A percentile compares a stretch with the other conserved stretches of the same genome.
These are phyloP conservation scores for Plectosphaerella cucumerina DNA, from an alignment of 2,329 filamentous ascomycete species.

Conservation along the genomic window DNA sequence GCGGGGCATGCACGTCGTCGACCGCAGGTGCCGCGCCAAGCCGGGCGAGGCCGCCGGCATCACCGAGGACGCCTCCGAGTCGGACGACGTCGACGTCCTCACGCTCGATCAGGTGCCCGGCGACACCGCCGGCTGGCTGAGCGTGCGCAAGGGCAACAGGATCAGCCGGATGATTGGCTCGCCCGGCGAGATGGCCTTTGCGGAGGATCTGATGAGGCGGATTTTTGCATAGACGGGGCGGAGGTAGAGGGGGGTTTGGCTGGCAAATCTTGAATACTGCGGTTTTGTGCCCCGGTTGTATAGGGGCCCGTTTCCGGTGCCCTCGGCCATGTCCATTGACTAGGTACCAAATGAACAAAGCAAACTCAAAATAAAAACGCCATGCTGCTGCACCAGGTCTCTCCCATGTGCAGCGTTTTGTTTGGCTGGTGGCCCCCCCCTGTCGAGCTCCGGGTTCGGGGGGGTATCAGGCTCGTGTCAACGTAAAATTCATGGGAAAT, in stretches of 20 bases:
- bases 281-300: not conserved
- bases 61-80: conserved; percentile 18
- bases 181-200: conserved; percentile 66
- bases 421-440: too few species aligned
- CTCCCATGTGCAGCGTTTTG: conserved; percentile 3
- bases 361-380: conserved; percentile 10
- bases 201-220: conserved; percentile 58
- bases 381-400: conserved; percentile 6
- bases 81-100: conserved; percentile 30
- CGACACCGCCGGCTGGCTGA: conserved; percentile 75
- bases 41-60: conserved; percentile 34
- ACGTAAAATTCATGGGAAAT: conserved; percentile 4
- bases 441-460: not conserved
- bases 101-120: conserved; percentile 53
- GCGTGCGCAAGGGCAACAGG: conserved; percentile 69
- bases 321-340: conserved; percentile 11
- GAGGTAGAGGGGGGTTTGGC: conserved; percentile 2
- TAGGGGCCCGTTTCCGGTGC: not conserved
- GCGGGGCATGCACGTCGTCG: conserved; percentile 81
- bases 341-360: conserved; percentile 11
- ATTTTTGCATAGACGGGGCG: conserved; percentile 49
- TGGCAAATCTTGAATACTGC: conserved; percentile 23
- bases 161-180: conserved; percentile 68
- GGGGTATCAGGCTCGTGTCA: conserved; percentile 5
- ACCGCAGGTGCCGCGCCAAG: conserved; percentile 61